These are phyloP conservation scores for Adansonia digitata DNA, from an alignment of 345 rosid species.

Conservation along the genomic window DNA sequence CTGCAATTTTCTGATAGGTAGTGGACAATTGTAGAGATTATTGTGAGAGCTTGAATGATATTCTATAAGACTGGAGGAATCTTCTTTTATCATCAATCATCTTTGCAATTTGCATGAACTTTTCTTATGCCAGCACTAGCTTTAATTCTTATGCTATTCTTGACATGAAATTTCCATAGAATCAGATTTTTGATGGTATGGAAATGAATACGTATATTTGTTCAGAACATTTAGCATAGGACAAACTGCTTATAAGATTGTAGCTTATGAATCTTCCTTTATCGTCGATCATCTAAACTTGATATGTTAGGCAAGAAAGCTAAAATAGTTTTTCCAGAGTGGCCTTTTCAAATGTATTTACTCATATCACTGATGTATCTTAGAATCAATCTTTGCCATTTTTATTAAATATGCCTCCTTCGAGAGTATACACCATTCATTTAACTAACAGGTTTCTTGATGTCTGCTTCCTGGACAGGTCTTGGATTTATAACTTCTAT, in stretches of 20 bases:
- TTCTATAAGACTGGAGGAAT: background rate
- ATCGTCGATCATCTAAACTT: background rate
- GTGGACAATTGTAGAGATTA: background rate
- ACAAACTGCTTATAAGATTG: background rate
- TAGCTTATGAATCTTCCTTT: background rate
- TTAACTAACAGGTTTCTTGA: background rate
- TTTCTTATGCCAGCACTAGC: background rate
- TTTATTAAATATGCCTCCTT: background rate
- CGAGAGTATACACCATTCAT: background rate
- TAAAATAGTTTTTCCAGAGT: background rate
- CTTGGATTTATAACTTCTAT: slow-evolving; percentile 94
- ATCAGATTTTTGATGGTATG: background rate
- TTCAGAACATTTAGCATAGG: background rate
- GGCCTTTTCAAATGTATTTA: background rate
- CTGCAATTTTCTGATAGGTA: background rate
- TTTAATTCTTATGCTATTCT: background rate
- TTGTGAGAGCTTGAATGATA: background rate
- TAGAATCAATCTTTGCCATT: background rate
- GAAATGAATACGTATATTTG: background rate
- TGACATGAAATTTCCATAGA: background rate
- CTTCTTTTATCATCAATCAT: background rate
- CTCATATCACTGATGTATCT: background rate
- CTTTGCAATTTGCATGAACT: background rate
- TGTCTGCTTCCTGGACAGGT: slow-evolving; percentile 42
- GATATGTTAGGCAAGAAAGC: background rate